Conservation (phyloP, 1,284 basidiomycete species). For the Kwoniella shivajii region DNA sequence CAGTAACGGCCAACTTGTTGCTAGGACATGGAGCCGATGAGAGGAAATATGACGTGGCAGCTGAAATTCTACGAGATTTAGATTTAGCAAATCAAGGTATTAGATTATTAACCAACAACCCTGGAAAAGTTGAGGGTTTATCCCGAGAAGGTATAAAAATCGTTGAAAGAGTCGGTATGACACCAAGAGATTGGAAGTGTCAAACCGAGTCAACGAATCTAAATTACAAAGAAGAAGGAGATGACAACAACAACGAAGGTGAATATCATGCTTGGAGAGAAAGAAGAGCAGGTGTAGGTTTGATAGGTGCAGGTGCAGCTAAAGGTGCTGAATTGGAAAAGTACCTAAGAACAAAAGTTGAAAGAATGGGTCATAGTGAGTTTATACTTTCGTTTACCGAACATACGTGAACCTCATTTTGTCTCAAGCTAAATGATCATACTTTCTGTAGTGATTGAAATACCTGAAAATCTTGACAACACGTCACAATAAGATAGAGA, state of each 20-base stretch:
- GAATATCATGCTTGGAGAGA: conserved; percentile 57
- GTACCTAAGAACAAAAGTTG: conserved; percentile 92
- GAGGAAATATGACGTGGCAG: conserved; percentile 88
- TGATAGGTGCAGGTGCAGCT: conserved; percentile 79
- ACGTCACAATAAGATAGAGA: no score
- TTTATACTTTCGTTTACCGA: conserved; percentile 11
- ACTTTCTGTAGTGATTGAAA: conserved; percentile 32
- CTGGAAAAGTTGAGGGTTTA: conserved; percentile 90
- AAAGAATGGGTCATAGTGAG: conserved; percentile 88
- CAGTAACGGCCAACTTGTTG: conserved; percentile 93
- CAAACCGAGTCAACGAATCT: conserved; percentile 6
- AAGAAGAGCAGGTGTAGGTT: conserved; percentile 69
- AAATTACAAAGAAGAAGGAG: not conserved
- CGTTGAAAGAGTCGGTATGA: conserved; percentile 87
- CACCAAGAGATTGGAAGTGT: conserved; percentile 81
- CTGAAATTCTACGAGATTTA: conserved; percentile 84
- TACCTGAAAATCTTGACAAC: conserved; percentile 24
- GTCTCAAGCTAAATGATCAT: not conserved
- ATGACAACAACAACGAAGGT: conserved; percentile 34
- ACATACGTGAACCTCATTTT: not conserved
- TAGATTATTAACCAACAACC: conserved; percentile 92
- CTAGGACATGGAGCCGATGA: conserved; percentile 95
- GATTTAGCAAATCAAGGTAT: conserved; percentile 69
- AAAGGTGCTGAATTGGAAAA: conserved; percentile 88
- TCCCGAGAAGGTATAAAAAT: conserved; percentile 80